These are phyloP conservation scores for Penicillium atrosanguineum DNA, from an alignment of 495 filamentous ascomycete genomes.

Conservation along the genomic window DNA sequence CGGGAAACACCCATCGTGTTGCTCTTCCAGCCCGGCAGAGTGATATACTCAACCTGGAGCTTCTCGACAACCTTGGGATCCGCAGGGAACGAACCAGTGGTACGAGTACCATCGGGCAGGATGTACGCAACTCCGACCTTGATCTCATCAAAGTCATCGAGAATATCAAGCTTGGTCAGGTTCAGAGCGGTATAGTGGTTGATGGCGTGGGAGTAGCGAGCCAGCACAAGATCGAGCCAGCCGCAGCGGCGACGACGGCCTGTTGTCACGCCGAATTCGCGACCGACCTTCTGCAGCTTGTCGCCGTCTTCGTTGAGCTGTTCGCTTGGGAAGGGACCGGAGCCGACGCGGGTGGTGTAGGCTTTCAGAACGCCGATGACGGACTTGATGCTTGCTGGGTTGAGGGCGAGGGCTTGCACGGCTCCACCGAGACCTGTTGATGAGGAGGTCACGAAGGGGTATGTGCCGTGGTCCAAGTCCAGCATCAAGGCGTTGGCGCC, in stretches of 20 bases:
- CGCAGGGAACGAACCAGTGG: slow-evolving; percentile 63
- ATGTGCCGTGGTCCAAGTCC: slow-evolving; percentile 74
- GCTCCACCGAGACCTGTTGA: slow-evolving; percentile 74
- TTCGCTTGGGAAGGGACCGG: slow-evolving; percentile 84
- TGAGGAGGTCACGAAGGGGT: slow-evolving; percentile 82
- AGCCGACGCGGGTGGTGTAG: slow-evolving; percentile 70
- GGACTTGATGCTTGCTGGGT: slow-evolving; percentile 48
- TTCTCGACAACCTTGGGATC: slow-evolving; percentile 60
- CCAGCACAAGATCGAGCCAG: slow-evolving; percentile 87
- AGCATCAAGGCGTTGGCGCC: slow-evolving; percentile 87
- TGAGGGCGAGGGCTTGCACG: slow-evolving; percentile 64
- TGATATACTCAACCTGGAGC: slow-evolving; percentile 65
- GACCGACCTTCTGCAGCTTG: slow-evolving; percentile 60
- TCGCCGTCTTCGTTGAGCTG: slow-evolving; percentile 64
- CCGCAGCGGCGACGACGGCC: slow-evolving; percentile 82
- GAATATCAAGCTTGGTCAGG: slow-evolving; percentile 84
- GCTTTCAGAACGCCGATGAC: slow-evolving; percentile 89
- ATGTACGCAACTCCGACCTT: slow-evolving; percentile 74
- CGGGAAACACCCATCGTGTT: slow-evolving; percentile 60
- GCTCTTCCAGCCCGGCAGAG: slow-evolving; percentile 74
- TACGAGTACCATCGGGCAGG: slow-evolving; percentile 49
- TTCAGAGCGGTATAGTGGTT: slow-evolving; percentile 78
- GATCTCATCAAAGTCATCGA: slow-evolving; percentile 80
- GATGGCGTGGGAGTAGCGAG: slow-evolving; percentile 68
- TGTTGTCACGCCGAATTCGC: slow-evolving; percentile 79